A percentile compares a stretch with the other conserved stretches of the same genome.
Conservation (phyloP, 176 grass and related monocot genomes). For the Oryza meyeriana region DNA sequence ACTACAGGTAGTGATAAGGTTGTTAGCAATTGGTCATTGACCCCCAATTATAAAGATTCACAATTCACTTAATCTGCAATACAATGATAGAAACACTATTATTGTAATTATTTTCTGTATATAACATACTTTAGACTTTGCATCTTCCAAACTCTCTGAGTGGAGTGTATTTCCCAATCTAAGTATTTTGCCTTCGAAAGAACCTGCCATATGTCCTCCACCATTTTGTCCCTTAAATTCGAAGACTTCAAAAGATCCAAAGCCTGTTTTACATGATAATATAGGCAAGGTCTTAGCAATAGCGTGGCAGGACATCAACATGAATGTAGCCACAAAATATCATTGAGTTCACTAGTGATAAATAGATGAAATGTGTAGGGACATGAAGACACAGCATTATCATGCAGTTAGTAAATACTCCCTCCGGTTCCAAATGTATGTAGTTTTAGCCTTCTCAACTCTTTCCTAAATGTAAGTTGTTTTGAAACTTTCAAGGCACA, state of each 20-base stretch:
- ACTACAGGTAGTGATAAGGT: not conserved
- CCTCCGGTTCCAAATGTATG: not conserved
- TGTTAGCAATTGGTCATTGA: not conserved
- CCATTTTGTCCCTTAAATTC: conserved; percentile 35
- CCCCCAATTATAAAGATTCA: not conserved
- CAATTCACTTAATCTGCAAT: not conserved
- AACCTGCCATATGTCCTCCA: conserved; percentile 68
- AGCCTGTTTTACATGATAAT: conserved; percentile 47
- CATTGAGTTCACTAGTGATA: too few species aligned
- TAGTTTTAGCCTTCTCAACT: not conserved
- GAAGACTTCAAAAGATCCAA: conserved; percentile 56
- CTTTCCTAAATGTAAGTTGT: not conserved
- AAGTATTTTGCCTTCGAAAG: conserved; percentile 77
- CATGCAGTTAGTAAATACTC: not conserved
- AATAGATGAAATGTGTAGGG: not conserved
- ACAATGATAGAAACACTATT: not conserved
- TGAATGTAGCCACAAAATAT: not conserved
- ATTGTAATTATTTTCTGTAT: not conserved
- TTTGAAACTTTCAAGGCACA: not conserved
- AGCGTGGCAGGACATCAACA: not conserved
- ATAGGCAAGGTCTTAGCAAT: not conserved
- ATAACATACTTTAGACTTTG: conserved; percentile 64
- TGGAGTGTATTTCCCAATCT: conserved; percentile 74
- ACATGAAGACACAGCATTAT: not conserved
- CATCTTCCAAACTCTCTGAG: conserved; percentile 49